A percentile compares a stretch with the other conserved stretches of the same genome.
phyloP scores from a whole-genome alignment of 108 stramenopile genomes.

The Cylindrotheca closterium region DNA sequence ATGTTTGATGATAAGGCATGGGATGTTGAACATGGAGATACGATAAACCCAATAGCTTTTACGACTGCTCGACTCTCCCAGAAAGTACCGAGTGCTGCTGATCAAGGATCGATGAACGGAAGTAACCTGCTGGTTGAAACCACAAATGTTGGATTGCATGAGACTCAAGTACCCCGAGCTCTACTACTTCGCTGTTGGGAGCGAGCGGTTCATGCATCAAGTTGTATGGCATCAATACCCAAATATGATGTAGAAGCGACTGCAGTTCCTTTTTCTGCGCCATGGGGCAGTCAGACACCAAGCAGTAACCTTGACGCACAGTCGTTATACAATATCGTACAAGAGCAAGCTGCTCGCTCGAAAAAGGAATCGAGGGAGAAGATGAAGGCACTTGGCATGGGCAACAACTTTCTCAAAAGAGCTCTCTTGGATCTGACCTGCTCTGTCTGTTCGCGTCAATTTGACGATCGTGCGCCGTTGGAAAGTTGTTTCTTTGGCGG shows the following conservation, averaged over 20 bases:
- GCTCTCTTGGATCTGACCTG: neutral
- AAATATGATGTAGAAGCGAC: neutral
- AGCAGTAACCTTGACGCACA: too few relatives aligned
- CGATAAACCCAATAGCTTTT: conserved; percentile 30
- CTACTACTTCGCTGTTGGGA: conserved; percentile 41
- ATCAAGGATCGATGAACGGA: conserved; percentile 1
- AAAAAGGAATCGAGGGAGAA: conserved; percentile 4
- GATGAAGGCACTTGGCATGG: conserved; percentile 13
- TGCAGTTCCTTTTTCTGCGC: neutral
- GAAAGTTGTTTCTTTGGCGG: conserved; percentile 30
- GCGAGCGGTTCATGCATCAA: conserved; percentile 39
- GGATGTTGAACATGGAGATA: conserved; percentile 36
- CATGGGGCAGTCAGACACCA: neutral
- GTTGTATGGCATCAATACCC: neutral
- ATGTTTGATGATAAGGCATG: conserved; percentile 14
- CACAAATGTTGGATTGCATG: conserved; percentile 12
- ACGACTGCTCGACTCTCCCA: conserved; percentile 23
- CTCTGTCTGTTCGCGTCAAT: conserved; percentile 20
- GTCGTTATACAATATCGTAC: neutral
- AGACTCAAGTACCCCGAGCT: conserved; percentile 19
- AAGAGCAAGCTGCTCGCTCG: neutral
- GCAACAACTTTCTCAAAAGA: neutral
- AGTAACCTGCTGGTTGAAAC: conserved; percentile 6
- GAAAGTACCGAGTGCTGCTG: neutral
- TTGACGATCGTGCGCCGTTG: conserved; percentile 9